Percentiles rank a stretch among this genome's conserved stretches.
These are phyloP conservation scores for Hypericum androsaemum DNA, from an alignment of 345 rosid genomes.

Conservation along the genomic window DNA sequence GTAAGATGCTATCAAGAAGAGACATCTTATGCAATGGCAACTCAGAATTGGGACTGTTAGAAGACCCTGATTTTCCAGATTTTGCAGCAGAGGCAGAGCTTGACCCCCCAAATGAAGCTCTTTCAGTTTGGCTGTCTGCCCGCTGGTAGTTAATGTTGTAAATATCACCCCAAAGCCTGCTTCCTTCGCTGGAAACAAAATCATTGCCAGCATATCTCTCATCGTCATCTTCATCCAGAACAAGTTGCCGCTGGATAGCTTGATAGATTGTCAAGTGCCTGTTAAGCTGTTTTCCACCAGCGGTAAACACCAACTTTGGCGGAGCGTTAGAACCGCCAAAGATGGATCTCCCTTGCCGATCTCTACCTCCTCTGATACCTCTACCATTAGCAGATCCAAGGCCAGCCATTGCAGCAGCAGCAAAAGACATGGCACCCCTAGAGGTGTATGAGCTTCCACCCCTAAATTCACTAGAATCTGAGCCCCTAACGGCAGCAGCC, in stretches of 20 bases:
- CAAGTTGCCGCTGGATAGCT: constrained; percentile 92
- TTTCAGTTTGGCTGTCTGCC: constrained; percentile 74
- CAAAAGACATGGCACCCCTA: constrained; percentile 94
- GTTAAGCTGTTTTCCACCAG: constrained; percentile 85
- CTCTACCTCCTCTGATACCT: constrained; percentile 89
- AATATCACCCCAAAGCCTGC: constrained; percentile 80
- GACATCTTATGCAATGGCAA: constrained; percentile 41
- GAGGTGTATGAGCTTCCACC: constrained; percentile 64
- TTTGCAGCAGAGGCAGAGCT: constrained; percentile 41
- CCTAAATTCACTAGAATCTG: constrained; percentile 67
- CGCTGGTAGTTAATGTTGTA: constrained; percentile 83
- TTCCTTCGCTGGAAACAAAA: constrained; percentile 77
- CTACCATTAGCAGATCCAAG: constrained; percentile 84
- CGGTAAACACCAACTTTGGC: constrained; percentile 67
- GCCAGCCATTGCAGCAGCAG: constrained; percentile 99
- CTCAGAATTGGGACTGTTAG: constrained; percentile 39
- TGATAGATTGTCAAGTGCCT: constrained; percentile 94
- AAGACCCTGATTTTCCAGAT: constrained; percentile 42
- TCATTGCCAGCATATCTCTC: constrained; percentile 80
- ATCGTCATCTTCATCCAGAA: constrained; percentile 82
- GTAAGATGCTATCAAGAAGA: constrained; percentile 86
- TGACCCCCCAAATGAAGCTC: constrained; percentile 54
- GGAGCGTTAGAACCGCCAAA: constrained; percentile 62
- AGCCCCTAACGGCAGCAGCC: constrained; percentile 54
- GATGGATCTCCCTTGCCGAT: constrained; percentile 70